Evolutionary conservation across 1,284 basidiomycete species (phyloP).

Genomic region (Fomitopsis betulina): DNA sequence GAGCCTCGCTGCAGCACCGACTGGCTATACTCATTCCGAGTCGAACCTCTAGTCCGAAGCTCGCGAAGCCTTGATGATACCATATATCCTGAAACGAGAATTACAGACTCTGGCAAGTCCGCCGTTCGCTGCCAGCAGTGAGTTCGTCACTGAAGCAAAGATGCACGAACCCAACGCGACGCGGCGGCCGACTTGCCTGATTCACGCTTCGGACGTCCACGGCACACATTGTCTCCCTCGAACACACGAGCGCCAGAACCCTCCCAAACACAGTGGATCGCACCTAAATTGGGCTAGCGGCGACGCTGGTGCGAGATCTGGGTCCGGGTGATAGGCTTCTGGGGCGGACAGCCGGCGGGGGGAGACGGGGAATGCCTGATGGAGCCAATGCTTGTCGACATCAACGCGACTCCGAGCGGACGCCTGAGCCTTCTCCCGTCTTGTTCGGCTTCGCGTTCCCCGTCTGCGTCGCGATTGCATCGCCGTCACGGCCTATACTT

Average conservation of each 20-base stretch:
- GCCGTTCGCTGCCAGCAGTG: not conserved
- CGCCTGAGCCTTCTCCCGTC: not conserved
- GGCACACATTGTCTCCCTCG: too few relatives aligned
- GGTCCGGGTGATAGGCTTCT: not conserved
- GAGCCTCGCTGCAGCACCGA: not conserved
- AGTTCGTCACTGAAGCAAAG: not conserved
- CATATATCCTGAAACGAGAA: not conserved
- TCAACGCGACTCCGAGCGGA: not conserved
- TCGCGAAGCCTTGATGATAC: not conserved
- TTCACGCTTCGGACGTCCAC: not conserved
- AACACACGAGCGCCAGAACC: not conserved
- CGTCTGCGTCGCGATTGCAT: not conserved
- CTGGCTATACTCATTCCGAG: not conserved
- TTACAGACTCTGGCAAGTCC: not conserved
- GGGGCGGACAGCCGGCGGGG: not conserved
- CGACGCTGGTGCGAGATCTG: not conserved
- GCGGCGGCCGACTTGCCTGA: not conserved
- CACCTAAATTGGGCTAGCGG: not conserved
- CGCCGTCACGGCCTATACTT: not conserved
- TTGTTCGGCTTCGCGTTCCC: not conserved
- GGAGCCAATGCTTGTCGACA: not conserved
- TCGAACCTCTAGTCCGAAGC: not conserved
- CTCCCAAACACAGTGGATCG: not conserved
- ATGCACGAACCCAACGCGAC: not conserved
- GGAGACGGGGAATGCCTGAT: not conserved